Base-by-base conservation (phyloP, 2,329 filamentous ascomycete species). In the Colletotrichum filicis region DNA sequence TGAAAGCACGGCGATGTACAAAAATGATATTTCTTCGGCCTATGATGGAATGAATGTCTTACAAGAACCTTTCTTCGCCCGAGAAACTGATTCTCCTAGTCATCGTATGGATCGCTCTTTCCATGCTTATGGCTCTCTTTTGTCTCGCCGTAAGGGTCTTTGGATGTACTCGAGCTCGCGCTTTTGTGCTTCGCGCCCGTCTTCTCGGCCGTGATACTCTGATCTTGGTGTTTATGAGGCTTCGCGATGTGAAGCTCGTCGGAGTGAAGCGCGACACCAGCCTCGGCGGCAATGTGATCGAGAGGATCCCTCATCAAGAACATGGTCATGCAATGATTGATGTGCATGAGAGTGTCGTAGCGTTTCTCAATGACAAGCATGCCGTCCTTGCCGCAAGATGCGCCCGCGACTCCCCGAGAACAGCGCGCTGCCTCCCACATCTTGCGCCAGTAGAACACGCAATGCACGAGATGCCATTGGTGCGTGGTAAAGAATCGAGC, bases 381-480 rank as follows among this genome's bases (percentile, higher is more conserved):
- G 6, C 67, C 67, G n/a, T 58, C 37, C 22, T 69, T 42, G 8
- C 67, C 67, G 16, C 67, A 59, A 22, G 37, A 30, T 14, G 67
- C 67, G 8, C 60, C 60, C 5, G 9, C 8, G 16, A 35, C 28
- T 11, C 60, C 67, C 1, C 28, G 12, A 1, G 19, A 35, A 11
- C 67, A 69, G 32, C 67, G 67, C 24, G 60, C 60, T n/a, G 67
- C 35, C 22, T 69, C 67, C 67, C 67, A 69, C 60, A 59, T 69
- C 73, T 82, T 82, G 56, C 76, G 76, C 81, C 81, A 83, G 71
- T 82, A 81, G 35, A 78, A 82, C 4, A 78, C 59, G 68, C 81
- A 83, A 62, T 82, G 81, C 1, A 75, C 74, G 0, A 80, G 65
- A 68, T 83, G 80, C 80, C 81, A 83, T 2, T 76, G 56, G 11